Evolutionary conservation across 1,139 yeast species (phyloP).

Genomic region (Zhuliangozyma parablackwelliae): DNA sequence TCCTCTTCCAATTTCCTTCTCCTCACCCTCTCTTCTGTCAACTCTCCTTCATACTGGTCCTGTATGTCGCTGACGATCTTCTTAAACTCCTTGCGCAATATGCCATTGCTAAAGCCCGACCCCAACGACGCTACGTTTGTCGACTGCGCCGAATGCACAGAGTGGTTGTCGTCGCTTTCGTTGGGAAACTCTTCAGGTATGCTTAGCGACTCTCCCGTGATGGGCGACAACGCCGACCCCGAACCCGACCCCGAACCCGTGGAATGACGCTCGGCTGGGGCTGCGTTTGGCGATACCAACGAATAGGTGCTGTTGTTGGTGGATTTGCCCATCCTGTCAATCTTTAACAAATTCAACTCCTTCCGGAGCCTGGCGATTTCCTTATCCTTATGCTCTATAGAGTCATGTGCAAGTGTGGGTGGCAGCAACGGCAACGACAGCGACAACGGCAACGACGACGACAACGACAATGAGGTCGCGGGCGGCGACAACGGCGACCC

Average conservation of each 20-base stretch:
- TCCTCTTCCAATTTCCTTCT: constrained; percentile 46
- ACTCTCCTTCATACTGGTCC: constrained; percentile 54
- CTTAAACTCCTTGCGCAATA: constrained; percentile 67
- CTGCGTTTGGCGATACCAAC: constrained; percentile 6
- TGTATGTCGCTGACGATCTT: constrained; percentile 62
- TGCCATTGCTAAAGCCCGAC: constrained; percentile 32
- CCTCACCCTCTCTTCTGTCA: constrained; percentile 54
- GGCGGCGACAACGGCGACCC: constrained; percentile 1
- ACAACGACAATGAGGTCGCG: neutral
- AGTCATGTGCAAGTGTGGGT: constrained; percentile 4
- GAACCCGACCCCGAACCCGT: constrained; percentile 2
- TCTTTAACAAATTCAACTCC: constrained; percentile 43
- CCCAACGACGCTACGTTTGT: constrained; percentile 13
- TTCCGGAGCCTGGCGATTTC: constrained; percentile 45
- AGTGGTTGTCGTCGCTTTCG: constrained; percentile 5
- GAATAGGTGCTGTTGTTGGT: constrained; percentile 2
- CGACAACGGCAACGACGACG: neutral
- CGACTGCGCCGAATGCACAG: constrained; percentile 1
- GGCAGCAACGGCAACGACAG: neutral
- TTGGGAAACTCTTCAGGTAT: neutral
- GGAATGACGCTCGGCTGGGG: neutral
- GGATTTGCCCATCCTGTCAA: constrained; percentile 42
- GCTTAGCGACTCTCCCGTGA: constrained; percentile 17
- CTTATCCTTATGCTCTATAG: constrained; percentile 34
- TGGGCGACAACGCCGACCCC: constrained; percentile 19